phyloP scores from a whole-genome alignment of 768 basidiomycete genomes.

The Suillus luteus region DNA sequence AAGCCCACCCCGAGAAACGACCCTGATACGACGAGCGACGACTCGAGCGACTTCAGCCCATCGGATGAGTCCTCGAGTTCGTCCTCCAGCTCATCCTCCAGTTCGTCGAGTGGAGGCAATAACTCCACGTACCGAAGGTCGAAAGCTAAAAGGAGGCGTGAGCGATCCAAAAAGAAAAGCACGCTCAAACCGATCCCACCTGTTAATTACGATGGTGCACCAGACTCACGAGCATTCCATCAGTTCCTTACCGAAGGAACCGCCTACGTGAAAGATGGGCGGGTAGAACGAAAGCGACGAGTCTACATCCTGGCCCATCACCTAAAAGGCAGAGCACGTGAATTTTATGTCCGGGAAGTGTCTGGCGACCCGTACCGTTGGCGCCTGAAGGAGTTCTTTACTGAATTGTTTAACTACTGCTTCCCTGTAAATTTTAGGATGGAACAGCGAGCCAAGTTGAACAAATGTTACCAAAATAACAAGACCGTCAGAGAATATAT shows the following conservation, averaged over 20 bases:
- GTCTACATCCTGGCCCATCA: constrained; percentile 30
- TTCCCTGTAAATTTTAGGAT: constrained; percentile 32
- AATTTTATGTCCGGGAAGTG: constrained; percentile 37
- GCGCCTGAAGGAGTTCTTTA: constrained; percentile 33
- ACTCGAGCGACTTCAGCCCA: no score
- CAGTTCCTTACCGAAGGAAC: constrained; percentile 29
- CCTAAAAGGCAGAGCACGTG: constrained; percentile 33
- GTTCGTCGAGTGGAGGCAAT: no score
- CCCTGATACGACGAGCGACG: no score
- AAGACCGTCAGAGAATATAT: constrained; percentile 35
- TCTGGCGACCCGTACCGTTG: constrained; percentile 28
- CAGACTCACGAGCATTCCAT: constrained; percentile 25
- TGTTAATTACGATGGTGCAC: constrained; percentile 28
- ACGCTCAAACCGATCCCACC: constrained; percentile 30
- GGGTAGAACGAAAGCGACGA: constrained; percentile 12
- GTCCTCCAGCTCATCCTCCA: no score
- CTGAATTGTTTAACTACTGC: constrained; percentile 38
- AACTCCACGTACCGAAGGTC: no score
- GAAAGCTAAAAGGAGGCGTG: no score
- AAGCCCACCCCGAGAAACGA: no score
- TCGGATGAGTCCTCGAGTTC: no score
- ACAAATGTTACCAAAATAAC: constrained; percentile 24
- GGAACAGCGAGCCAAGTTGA: constrained; percentile 30
- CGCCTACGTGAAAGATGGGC: constrained; percentile 25
- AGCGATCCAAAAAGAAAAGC: background rate